Evolutionary conservation across 306 rosid species (phyloP), one percentile per base, ranked within the genome.

Genomic region (Quercus aquifolioides): DNA sequence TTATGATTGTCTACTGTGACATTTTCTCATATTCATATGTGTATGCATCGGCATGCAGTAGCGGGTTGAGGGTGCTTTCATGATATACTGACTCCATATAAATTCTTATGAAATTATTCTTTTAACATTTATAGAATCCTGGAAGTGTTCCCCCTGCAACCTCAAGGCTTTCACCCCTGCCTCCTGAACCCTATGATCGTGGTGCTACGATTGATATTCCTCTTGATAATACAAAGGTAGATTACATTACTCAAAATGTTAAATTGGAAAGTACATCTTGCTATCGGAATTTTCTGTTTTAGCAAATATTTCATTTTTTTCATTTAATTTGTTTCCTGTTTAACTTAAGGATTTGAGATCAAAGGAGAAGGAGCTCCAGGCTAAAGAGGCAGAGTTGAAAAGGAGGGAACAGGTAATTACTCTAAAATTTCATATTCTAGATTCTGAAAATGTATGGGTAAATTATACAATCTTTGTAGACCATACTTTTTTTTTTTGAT

Each of bases 291-390:
- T 74, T 74, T 82, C 21, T 76, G 81, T 10, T 57, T 76, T 64
- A 33, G 55, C 67, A n/a, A 20, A 60, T 21, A 77, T 41, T 84
- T 81, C 62, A 60, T 23, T 43, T 69, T 41, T 74, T 4, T 69
- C n/a, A 30, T 1, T 21, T 41, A 71, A 38, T 75, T 73, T 51
- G 19, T 71, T 70, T 72, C 18, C 43, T 72, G 55, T 62, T 81
- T 43, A 75, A 77, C 64, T 76, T 30, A 81, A 93, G 99, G 94
- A 86, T 81, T 5, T 83, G 74, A 89, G 88, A 82, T 71, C 91
- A 46, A 93, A 90, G 90, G 98, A 95, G 88, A 95, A 79, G 89
- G 94, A 91, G 74, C 98, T 95, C 85, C 88, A 84, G 80, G 96
- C 94, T 54, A 89, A 73, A 89, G 99, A 95, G 78, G 84, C 94